phyloP scores from a whole-genome alignment of 306 rosid species.

The Potentilla sterilis region DNA sequence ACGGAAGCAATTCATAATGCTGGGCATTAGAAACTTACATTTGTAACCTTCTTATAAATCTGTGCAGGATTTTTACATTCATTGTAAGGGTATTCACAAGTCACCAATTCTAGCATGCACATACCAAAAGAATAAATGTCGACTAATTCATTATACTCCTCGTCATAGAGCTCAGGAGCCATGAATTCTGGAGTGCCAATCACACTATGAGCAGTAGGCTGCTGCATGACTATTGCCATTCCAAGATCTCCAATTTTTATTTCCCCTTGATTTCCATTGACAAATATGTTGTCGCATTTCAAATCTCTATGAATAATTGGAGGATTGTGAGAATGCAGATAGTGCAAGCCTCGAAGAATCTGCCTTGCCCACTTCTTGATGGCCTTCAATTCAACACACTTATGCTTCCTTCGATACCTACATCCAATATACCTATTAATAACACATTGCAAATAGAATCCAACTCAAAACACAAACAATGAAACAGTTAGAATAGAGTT shows the following conservation, averaged over 20 bases:
- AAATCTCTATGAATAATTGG: slow-evolving; percentile 89
- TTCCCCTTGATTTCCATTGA: slow-evolving; percentile 80
- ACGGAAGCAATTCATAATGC: not conserved
- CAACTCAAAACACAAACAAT: not conserved
- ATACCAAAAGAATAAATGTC: slow-evolving; percentile 94
- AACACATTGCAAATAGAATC: not conserved
- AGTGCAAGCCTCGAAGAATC: slow-evolving; percentile 72
- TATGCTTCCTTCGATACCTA: slow-evolving; percentile 77
- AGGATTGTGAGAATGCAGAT: slow-evolving; percentile 76
- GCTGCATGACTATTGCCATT: slow-evolving; percentile 81
- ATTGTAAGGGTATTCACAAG: slow-evolving; percentile 84
- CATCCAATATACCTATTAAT: slow-evolving; percentile 14
- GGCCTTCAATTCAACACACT: slow-evolving; percentile 67
- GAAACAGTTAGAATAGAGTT: not conserved
- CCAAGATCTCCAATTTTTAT: slow-evolving; percentile 97
- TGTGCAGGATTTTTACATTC: slow-evolving; percentile 93
- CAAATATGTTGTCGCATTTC: slow-evolving; percentile 87
- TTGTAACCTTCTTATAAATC: slow-evolving; percentile 83
- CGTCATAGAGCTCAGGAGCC: slow-evolving; percentile 98
- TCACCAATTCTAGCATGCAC: slow-evolving; percentile 88
- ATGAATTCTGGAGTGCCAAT: slow-evolving; percentile 94
- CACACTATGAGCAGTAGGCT: slow-evolving; percentile 82
- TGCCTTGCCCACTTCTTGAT: slow-evolving; percentile 97
- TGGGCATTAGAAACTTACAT: slow-evolving; percentile 51
- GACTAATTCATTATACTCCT: slow-evolving; percentile 85